A percentile compares a stretch with the other conserved stretches of the same genome.
These are phyloP conservation scores for Penicillium sclerotiorum DNA, from an alignment of 2,329 filamentous ascomycete species.

Conservation along the genomic window DNA sequence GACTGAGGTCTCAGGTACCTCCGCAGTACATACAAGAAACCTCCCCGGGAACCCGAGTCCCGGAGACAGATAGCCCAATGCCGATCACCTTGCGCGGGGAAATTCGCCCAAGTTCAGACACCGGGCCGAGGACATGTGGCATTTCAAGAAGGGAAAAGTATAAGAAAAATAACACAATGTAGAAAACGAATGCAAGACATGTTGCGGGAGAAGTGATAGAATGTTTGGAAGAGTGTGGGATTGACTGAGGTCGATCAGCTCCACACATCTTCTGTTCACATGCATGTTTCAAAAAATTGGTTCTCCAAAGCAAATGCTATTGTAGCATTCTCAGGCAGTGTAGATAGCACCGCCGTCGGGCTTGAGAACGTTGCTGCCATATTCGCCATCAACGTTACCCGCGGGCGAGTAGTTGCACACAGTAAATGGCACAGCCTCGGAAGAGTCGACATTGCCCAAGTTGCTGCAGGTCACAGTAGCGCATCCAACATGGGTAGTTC, in stretches of 20 bases:
- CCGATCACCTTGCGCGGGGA: too few species aligned
- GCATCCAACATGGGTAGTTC: slow-evolving; percentile 65
- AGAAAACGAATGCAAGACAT: slow-evolving; percentile 13
- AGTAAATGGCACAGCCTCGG: slow-evolving; percentile 65
- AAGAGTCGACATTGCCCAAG: slow-evolving; percentile 46
- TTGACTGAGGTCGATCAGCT: neutral
- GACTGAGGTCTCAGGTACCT: slow-evolving; percentile 8
- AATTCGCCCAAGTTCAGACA: too few species aligned
- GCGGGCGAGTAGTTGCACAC: slow-evolving; percentile 84
- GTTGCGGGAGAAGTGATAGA: neutral
- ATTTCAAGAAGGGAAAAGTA: slow-evolving; percentile 16
- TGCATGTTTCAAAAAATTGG: neutral
- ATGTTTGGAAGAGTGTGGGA: too few species aligned
- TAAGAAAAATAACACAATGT: slow-evolving; percentile 13
- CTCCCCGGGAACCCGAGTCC: neutral
- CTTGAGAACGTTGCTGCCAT: slow-evolving; percentile 54
- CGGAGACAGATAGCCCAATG: slow-evolving; percentile 7
- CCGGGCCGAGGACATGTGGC: slow-evolving; percentile 16
- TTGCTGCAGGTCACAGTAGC: slow-evolving; percentile 50
- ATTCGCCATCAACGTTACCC: slow-evolving; percentile 65
- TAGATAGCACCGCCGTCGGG: slow-evolving; percentile 36
- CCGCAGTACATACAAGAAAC: slow-evolving; percentile 17
- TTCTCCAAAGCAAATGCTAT: neutral
- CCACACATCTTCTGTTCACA: neutral
- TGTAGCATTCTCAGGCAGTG: slow-evolving; percentile 26